A percentile compares a stretch with the other conserved stretches of the same genome.
Evolutionary conservation across 176 grass and related monocot species (phyloP).

Genomic region (Bromus sterilis): DNA sequence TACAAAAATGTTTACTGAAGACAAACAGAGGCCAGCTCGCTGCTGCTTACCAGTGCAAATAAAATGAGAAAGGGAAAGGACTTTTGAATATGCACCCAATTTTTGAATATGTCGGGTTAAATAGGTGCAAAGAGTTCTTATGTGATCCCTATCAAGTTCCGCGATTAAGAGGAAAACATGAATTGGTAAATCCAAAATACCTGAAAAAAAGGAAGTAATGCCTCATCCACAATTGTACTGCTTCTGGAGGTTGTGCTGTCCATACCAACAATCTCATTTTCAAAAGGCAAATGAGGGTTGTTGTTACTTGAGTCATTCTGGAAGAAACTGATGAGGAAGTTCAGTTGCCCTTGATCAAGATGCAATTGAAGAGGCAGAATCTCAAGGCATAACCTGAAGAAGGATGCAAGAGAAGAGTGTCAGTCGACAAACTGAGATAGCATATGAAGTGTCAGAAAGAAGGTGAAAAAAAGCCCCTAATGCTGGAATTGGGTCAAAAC

Average conservation of each 20-base stretch:
- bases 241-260: constrained; percentile 38
- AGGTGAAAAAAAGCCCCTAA: not conserved
- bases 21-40: not conserved
- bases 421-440: constrained; percentile 2
- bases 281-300: constrained; percentile 25
- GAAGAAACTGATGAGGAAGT: constrained; percentile 86
- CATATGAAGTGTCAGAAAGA: constrained; percentile 2
- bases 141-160: not conserved
- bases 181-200: constrained; percentile 37
- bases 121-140: not conserved
- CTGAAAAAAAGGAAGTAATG: constrained; percentile 99
- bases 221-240: constrained; percentile 62
- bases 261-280: constrained; percentile 31
- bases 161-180: not conserved
- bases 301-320: constrained; percentile 42
- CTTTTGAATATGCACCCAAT: not conserved
- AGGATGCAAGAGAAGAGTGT: constrained; percentile 16
- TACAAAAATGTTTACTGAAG: constrained; percentile 8
- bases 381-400: constrained; percentile 73
- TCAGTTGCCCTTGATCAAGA: constrained; percentile 94
- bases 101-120: not conserved
- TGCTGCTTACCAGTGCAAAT: not conserved
- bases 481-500: not conserved
- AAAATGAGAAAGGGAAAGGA: not conserved
- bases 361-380: constrained; percentile 85